A percentile compares a stretch with the other conserved stretches of the same genome.
phyloP scores from a whole-genome alignment of 164 flowering plant genomes.

The Aristolochia californica region DNA sequence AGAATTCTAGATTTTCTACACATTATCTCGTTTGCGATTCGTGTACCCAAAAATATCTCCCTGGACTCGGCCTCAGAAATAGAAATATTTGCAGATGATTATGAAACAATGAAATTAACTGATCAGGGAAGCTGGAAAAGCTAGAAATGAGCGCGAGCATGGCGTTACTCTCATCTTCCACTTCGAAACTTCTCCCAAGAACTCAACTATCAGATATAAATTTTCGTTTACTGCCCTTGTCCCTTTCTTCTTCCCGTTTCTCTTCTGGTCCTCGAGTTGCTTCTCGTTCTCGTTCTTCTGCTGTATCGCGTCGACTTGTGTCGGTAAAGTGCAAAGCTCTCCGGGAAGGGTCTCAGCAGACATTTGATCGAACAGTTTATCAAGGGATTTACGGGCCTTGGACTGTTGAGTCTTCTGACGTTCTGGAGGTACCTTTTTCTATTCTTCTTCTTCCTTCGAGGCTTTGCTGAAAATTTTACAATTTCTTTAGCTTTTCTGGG shows the following conservation, averaged over 20 bases:
- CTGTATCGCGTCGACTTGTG: not conserved
- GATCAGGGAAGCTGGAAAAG: too few species aligned
- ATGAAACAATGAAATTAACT: too few species aligned
- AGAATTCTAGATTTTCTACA: too few species aligned
- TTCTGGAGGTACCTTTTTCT: conserved; percentile 48
- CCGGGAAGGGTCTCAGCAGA: conserved; percentile 26
- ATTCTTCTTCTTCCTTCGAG: not conserved
- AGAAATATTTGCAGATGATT: too few species aligned
- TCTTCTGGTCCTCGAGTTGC: not conserved
- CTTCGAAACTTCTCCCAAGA: not conserved
- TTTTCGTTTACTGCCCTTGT: not conserved
- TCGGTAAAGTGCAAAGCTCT: conserved; percentile 33
- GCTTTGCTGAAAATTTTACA: not conserved
- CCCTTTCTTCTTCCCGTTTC: not conserved
- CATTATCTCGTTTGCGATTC: too few species aligned
- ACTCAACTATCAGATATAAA: conserved; percentile 1
- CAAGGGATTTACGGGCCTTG: conserved; percentile 84
- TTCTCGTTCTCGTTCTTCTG: conserved; percentile 1
- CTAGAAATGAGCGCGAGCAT: not conserved
- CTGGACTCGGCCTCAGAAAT: too few species aligned
- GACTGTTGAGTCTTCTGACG: conserved; percentile 70
- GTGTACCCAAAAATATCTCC: too few species aligned
- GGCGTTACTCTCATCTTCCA: conserved; percentile 1
- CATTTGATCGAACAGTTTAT: conserved; percentile 33
- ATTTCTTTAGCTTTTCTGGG: not conserved